Evolutionary conservation across 1,284 basidiomycete genomes (phyloP).

Genomic region (Cryptococcus amylolentus): DNA sequence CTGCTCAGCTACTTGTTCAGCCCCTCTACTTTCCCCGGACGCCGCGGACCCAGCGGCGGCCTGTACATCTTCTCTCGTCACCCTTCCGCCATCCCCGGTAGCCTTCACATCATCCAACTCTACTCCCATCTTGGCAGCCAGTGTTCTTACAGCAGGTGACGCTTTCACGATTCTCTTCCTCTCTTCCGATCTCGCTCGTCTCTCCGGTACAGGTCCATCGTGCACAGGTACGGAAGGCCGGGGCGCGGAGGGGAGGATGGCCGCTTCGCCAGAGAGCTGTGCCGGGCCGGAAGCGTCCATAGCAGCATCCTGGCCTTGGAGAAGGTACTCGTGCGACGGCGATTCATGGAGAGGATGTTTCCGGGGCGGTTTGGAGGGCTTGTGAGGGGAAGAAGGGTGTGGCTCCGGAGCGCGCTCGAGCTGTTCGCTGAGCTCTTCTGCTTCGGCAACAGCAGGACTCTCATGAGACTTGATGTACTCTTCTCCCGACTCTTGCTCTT

Average conservation of each 20-base stretch:
- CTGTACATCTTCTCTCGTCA: conserved; percentile 65
- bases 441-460: conserved; percentile 8
- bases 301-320: conserved; percentile 10
- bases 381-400: not conserved
- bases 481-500: not conserved
- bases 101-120: conserved; percentile 56
- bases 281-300: conserved; percentile 26
- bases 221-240: not conserved
- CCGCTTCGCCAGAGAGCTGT: conserved; percentile 37
- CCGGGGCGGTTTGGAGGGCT: not conserved
- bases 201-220: not conserved
- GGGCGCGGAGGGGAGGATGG: conserved; percentile 33
- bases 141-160: conserved; percentile 37
- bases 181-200: not conserved
- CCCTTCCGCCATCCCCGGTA: conserved; percentile 56
- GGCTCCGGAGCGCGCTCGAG: conserved; percentile 7
- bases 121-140: conserved; percentile 34
- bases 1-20: not conserved
- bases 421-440: conserved; percentile 11
- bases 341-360: not conserved
- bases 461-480: not conserved
- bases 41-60: conserved; percentile 38
- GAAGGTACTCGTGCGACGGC: conserved; percentile 1
- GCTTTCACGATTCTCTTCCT: conserved; percentile 26
- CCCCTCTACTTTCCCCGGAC: not conserved